Conservation (phyloP, 2,329 filamentous ascomycete genomes). For the Boeremia lycopersici region DNA sequence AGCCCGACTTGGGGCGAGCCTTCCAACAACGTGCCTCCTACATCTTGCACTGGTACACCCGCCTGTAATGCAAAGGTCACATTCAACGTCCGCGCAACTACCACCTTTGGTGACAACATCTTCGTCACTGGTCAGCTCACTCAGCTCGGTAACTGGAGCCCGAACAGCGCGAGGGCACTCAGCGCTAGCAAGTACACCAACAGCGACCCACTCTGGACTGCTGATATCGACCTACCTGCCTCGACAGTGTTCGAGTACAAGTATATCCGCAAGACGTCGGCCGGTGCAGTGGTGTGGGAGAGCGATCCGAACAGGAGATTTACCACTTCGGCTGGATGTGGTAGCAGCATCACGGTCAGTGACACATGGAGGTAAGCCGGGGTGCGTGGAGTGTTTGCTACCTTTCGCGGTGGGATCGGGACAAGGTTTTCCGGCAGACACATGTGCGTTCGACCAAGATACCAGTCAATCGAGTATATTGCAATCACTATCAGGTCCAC, state of each 20-base stretch:
- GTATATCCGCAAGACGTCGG: slow-evolving; percentile 54
- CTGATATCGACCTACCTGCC: slow-evolving; percentile 47
- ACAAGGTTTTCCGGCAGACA: no score
- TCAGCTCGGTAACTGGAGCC: slow-evolving; percentile 53
- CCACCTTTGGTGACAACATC: slow-evolving; percentile 56
- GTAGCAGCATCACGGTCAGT: slow-evolving; percentile 22
- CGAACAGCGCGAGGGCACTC: slow-evolving; percentile 48
- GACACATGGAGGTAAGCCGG: slow-evolving; percentile 28
- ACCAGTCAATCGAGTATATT: no score
- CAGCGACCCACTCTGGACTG: slow-evolving; percentile 54
- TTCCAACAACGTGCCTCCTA: slow-evolving; percentile 55
- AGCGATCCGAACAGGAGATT: slow-evolving; percentile 50
- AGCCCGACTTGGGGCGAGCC: slow-evolving; percentile 24
- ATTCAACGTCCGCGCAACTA: slow-evolving; percentile 57
- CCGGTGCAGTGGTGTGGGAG: slow-evolving; percentile 54
- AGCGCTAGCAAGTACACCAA: slow-evolving; percentile 51
- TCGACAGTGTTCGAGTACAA: slow-evolving; percentile 52
- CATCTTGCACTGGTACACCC: slow-evolving; percentile 25
- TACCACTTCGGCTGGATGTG: slow-evolving; percentile 30
- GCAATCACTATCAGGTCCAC: no score
- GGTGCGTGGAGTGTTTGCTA: neutral
- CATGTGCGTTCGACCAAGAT: no score
- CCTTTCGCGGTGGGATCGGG: no score
- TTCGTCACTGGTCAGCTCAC: slow-evolving; percentile 52
- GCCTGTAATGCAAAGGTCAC: slow-evolving; percentile 42